These are phyloP conservation scores for Stephanodiscus minutulus DNA, from an alignment of 108 stramenopile species.

Conservation along the genomic window DNA sequence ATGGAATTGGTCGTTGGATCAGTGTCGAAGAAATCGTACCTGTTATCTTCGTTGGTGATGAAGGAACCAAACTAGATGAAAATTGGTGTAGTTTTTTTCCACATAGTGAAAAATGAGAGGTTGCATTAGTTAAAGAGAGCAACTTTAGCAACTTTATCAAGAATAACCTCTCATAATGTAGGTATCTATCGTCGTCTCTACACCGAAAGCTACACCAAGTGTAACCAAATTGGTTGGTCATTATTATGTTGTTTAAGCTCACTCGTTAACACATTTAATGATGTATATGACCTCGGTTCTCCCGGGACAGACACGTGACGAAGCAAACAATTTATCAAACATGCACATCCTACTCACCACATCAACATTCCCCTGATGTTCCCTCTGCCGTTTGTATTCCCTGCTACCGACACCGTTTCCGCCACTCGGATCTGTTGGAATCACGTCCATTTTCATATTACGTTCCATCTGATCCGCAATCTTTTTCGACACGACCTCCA, in stretches of 20 bases:
- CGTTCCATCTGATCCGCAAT: slow-evolving; percentile 6
- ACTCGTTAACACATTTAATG: too few species aligned
- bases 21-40: slow-evolving; percentile 39
- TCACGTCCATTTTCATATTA: background rate
- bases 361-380: slow-evolving; percentile 21
- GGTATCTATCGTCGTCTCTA: background rate
- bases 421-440: background rate
- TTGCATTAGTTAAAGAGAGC: background rate
- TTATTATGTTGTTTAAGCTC: background rate
- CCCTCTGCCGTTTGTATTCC: slow-evolving; percentile 9
- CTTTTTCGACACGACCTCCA: slow-evolving; percentile 1
- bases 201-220: slow-evolving; percentile 6
- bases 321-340: too few species aligned
- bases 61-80: slow-evolving; percentile 45
- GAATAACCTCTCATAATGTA: slow-evolving; percentile 6
- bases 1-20: slow-evolving; percentile 26
- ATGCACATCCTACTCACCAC: slow-evolving; percentile 19
- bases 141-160: background rate
- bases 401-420: slow-evolving; percentile 1
- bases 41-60: slow-evolving; percentile 23
- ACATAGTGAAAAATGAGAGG: background rate
- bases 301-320: too few species aligned
- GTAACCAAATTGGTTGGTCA: background rate
- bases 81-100: background rate
- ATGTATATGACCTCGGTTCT: background rate